Conservation (phyloP, 2,329 filamentous ascomycete species). For the Zymoseptoria tritici region DNA sequence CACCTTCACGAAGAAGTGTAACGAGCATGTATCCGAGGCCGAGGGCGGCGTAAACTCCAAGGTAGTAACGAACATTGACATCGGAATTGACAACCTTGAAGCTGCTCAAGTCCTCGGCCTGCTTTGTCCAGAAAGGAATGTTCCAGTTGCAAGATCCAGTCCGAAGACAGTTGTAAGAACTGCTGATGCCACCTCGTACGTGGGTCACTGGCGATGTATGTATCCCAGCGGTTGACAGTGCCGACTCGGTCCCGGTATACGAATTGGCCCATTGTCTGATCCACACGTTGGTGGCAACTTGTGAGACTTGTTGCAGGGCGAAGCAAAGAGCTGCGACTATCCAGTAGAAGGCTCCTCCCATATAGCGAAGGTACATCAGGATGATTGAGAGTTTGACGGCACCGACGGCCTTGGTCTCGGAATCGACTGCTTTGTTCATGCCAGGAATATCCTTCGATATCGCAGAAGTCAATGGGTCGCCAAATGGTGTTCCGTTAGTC, state of each 20-base stretch:
- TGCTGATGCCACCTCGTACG: constrained; percentile 34
- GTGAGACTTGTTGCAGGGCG: constrained; percentile 71
- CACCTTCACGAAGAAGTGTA: constrained; percentile 73
- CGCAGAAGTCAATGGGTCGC: constrained; percentile 43
- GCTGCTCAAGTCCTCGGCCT: constrained; percentile 12
- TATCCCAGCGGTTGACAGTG: constrained; percentile 14
- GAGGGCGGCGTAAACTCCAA: constrained; percentile 72
- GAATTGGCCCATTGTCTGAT: constrained; percentile 93
- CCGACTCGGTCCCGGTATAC: constrained; percentile 51
- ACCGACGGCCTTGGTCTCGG: constrained; percentile 73
- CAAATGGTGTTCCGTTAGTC: constrained; percentile 30
- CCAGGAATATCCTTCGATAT: constrained; percentile 33
- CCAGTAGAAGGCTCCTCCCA: constrained; percentile 99
- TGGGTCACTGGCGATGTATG: constrained; percentile 35
- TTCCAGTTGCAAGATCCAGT: constrained; percentile 46
- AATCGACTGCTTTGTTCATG: constrained; percentile 45
- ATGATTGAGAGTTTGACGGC: constrained; percentile 85
- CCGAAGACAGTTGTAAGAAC: constrained; percentile 41
- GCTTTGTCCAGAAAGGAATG: constrained; percentile 25
- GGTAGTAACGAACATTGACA: constrained; percentile 77
- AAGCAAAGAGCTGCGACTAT: constrained; percentile 67
- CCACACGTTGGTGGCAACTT: constrained; percentile 87
- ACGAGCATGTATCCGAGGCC: constrained; percentile 71
- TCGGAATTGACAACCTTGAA: constrained; percentile 15
- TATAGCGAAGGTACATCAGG: constrained; percentile 73